A percentile compares a stretch with the other conserved stretches of the same genome.
Conservation (phyloP, 371 early-diverging fungal species). For the Mortierella sp. region DNA sequence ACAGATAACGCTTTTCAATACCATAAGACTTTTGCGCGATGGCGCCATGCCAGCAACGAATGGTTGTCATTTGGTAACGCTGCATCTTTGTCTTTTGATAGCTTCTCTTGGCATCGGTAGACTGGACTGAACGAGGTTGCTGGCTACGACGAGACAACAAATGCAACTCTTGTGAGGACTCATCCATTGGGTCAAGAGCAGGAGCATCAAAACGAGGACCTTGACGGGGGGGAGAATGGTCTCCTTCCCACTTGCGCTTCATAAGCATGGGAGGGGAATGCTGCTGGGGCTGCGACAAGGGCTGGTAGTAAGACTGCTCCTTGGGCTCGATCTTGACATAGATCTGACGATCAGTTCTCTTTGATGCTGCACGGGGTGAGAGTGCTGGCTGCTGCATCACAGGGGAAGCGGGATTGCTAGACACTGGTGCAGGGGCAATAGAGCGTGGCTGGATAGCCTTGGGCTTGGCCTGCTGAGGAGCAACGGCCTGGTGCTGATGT, state of each 20-base stretch:
- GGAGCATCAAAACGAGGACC: conserved; percentile 5
- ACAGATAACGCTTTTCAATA: conserved; percentile 83
- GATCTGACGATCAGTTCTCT: conserved; percentile 21
- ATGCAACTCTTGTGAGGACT: conserved; percentile 49
- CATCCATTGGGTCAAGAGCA: conserved; percentile 14
- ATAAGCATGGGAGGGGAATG: conserved; percentile 4
- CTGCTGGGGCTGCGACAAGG: conserved; percentile 11
- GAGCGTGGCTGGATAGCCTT: conserved; percentile 54
- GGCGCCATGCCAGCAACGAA: conserved; percentile 74
- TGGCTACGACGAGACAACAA: conserved; percentile 41
- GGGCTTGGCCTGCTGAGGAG: conserved; percentile 21
- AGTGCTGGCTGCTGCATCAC: conserved; percentile 14
- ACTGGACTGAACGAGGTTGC: background rate
- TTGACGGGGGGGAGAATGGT: conserved; percentile 49
- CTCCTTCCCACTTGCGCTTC: conserved; percentile 52
- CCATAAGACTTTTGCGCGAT: conserved; percentile 88
- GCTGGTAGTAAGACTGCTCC: conserved; percentile 27
- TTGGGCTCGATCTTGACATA: conserved; percentile 51
- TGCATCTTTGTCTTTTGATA: conserved; percentile 43
- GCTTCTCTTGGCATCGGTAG: conserved; percentile 20
- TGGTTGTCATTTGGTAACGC: conserved; percentile 62
- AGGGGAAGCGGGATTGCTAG: conserved; percentile 29
- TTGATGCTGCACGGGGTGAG: conserved; percentile 35
- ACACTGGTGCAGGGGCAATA: conserved; percentile 49
- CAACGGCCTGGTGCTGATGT: conserved; percentile 3